A percentile compares a stretch with the other conserved stretches of the same genome.
Conservation (phyloP, 2,329 filamentous ascomycete species). For the Amesomyces nigricolor region DNA sequence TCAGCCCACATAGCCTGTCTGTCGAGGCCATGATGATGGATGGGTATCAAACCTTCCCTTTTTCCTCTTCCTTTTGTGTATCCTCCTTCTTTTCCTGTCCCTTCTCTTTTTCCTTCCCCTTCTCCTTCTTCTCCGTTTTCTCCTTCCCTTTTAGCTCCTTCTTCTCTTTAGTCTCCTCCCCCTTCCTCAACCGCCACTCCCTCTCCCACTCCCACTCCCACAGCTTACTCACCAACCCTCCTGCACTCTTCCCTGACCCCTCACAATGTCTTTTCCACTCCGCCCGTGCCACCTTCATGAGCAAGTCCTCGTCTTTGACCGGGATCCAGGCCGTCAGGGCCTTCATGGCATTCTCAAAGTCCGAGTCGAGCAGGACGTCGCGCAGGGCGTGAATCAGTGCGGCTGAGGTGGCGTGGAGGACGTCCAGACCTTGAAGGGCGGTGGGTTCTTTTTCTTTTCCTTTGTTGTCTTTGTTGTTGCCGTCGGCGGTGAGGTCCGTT, state of each 20-base stretch:
- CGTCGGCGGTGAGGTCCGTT: conserved; percentile 15
- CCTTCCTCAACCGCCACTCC: neutral
- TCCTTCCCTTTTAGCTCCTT: neutral
- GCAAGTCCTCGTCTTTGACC: conserved; percentile 84
- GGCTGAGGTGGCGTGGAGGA: conserved; percentile 83
- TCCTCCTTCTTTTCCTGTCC: neutral
- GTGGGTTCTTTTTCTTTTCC: conserved; percentile 7
- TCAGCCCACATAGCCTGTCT: no score
- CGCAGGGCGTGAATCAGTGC: conserved; percentile 86
- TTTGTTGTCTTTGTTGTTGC: conserved; percentile 29
- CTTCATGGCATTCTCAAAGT: conserved; percentile 99
- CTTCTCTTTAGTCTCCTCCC: neutral
- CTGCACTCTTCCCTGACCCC: conserved; percentile 15
- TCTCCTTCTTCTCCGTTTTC: neutral
- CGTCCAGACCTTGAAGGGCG: conserved; percentile 64
- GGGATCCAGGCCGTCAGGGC: conserved; percentile 90
- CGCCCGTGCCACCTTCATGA: conserved; percentile 81
- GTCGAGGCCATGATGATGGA: no score
- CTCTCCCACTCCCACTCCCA: conserved; percentile 2
- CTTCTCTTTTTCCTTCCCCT: neutral
- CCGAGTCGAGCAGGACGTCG: conserved; percentile 82
- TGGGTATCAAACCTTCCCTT: neutral
- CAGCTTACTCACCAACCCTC: neutral
- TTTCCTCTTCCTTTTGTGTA: neutral
- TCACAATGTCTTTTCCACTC: conserved; percentile 69